phyloP scores from a whole-genome alignment of 1,284 basidiomycete genomes.

The Malassezia brasiliensis region DNA sequence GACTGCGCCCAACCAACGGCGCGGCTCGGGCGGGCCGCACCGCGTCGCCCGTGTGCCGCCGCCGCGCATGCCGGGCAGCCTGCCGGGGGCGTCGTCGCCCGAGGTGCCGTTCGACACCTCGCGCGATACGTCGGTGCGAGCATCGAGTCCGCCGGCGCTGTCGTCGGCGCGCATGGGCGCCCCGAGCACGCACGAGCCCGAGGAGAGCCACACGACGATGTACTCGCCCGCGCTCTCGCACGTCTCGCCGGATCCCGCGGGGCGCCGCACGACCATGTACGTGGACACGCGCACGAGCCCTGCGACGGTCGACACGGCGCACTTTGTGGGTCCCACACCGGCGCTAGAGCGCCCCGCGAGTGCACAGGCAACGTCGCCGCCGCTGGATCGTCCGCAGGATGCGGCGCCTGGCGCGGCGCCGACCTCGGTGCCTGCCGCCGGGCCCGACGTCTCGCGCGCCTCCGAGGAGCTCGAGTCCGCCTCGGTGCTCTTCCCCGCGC shows the following conservation, averaged over 20 bases:
- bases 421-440: too few species aligned
- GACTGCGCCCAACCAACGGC: background rate
- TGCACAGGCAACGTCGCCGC: too few species aligned
- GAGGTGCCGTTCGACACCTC: background rate
- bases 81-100: background rate
- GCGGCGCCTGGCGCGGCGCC: too few species aligned
- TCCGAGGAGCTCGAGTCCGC: background rate
- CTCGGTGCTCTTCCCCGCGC: background rate
- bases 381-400: too few species aligned
- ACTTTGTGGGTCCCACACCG: too few species aligned
- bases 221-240: background rate
- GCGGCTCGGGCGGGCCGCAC: background rate
- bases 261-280: slow-evolving; percentile 1
- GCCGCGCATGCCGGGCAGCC: background rate
- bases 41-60: background rate
- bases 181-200: background rate
- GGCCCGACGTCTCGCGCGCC: background rate
- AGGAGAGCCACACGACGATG: background rate
- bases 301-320: background rate
- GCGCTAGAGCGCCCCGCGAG: too few species aligned
- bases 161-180: background rate
- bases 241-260: background rate
- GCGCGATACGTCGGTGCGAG: background rate
- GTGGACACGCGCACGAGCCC: background rate
- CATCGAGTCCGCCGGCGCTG: background rate